phyloP scores from a whole-genome alignment of 306 rosid genomes.

The Trifolium repens region DNA sequence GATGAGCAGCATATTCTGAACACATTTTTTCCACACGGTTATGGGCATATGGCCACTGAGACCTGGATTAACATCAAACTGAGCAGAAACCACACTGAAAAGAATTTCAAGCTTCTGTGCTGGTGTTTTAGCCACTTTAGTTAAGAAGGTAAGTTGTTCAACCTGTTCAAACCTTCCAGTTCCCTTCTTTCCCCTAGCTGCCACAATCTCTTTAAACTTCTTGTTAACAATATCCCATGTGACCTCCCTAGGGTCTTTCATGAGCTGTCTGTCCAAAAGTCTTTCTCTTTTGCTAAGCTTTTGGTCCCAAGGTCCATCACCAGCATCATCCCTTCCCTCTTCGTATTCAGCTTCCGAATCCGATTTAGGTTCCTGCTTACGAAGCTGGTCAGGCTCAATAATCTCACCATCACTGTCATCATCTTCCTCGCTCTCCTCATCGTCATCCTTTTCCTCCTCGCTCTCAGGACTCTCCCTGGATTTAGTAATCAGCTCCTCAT shows the following conservation, averaged over 20 bases:
- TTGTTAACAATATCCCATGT: constrained; percentile 92
- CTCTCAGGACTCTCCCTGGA: constrained; percentile 86
- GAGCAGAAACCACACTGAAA: constrained; percentile 92
- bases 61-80: constrained; percentile 95
- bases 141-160: constrained; percentile 90
- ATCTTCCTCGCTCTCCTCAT: constrained; percentile 57
- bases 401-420: constrained; percentile 63
- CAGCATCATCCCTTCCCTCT: constrained; percentile 39
- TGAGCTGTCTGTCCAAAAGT: constrained; percentile 77
- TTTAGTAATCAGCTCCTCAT: constrained; percentile 76
- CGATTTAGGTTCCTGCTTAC: constrained; percentile 48
- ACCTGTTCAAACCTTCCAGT: constrained; percentile 97
- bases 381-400: constrained; percentile 69
- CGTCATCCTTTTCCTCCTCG: constrained; percentile 54
- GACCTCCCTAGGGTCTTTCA: constrained; percentile 93
- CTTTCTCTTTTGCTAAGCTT: constrained; percentile 77
- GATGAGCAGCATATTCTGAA: constrained; percentile 79
- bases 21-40: constrained; percentile 90
- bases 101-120: constrained; percentile 96
- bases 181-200: constrained; percentile 93
- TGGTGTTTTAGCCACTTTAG: constrained; percentile 96
- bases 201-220: constrained; percentile 92
- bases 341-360: constrained; percentile 65
- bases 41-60: constrained; percentile 96
- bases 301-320: constrained; percentile 66